These are phyloP conservation scores for Aspergillus novoparasiticus DNA, from an alignment of 2,329 filamentous ascomycete genomes.

Conservation along the genomic window DNA sequence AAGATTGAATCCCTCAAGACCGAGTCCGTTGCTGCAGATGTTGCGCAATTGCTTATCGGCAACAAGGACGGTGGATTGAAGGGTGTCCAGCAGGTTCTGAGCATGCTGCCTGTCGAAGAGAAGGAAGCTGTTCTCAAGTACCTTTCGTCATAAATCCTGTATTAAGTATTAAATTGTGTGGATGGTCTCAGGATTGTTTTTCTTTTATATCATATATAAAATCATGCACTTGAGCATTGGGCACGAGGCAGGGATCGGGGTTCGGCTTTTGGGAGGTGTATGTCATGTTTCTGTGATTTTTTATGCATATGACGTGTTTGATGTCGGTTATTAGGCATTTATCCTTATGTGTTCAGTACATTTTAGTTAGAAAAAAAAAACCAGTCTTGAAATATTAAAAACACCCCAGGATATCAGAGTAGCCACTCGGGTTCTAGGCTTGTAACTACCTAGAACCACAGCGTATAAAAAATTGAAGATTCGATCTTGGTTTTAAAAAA, in stretches of 20 bases:
- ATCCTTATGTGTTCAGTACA: background rate
- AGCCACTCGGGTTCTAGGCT: too few relatives aligned
- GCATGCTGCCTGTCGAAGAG: slow-evolving; percentile 84
- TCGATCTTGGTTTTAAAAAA: background rate
- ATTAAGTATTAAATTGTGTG: background rate
- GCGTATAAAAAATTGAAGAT: too few relatives aligned
- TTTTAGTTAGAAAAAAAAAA: background rate
- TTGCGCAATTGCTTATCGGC: slow-evolving; percentile 67
- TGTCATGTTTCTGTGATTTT: slow-evolving; percentile 3
- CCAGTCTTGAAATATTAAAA: background rate
- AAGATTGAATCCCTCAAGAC: slow-evolving; percentile 85
- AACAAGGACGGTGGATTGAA: slow-evolving; percentile 73
- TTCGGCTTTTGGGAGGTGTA: slow-evolving; percentile 5
- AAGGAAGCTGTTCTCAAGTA: slow-evolving; percentile 77
- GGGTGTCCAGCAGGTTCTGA: slow-evolving; percentile 82
- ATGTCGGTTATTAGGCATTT: background rate
- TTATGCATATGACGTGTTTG: slow-evolving; percentile 2
- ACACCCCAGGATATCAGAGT: background rate
- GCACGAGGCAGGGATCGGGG: background rate
- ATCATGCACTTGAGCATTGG: background rate
- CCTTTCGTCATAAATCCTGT: slow-evolving; percentile 31
- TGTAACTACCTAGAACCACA: background rate
- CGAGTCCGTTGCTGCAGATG: slow-evolving; percentile 69
- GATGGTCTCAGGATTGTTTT: background rate
- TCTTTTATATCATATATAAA: background rate